Conservation (phyloP, 202 grass and related monocot genomes). For the Setaria viridis region DNA sequence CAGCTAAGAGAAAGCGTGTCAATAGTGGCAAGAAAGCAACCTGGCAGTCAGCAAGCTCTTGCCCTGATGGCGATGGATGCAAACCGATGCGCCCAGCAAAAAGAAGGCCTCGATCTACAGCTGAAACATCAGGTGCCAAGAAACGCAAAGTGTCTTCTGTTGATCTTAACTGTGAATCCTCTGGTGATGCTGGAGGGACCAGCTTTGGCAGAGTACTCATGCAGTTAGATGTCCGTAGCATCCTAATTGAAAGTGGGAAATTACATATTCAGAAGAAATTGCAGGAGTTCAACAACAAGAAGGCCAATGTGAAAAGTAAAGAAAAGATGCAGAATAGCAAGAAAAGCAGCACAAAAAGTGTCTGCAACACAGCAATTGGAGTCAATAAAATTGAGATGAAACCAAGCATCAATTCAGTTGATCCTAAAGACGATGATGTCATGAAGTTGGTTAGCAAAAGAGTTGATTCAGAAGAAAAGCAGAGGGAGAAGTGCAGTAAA, state of each 20-base stretch:
- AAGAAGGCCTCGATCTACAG: conserved; percentile 42
- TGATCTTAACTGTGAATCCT: conserved; percentile 41
- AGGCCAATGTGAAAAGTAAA: conserved; percentile 30
- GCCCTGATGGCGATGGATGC: conserved; percentile 28
- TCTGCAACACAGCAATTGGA: background rate
- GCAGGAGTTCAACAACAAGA: conserved; percentile 45
- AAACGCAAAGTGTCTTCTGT: conserved; percentile 35
- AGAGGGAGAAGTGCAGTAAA: conserved; percentile 25
- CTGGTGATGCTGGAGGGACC: conserved; percentile 27
- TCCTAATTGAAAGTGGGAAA: conserved; percentile 50
- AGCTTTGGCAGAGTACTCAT: conserved; percentile 37
- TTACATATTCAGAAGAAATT: conserved; percentile 47
- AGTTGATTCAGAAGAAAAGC: conserved; percentile 42
- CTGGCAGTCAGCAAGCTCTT: conserved; percentile 18
- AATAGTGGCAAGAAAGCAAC: conserved; percentile 26
- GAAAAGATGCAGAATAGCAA: conserved; percentile 18
- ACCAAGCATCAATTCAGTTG: conserved; percentile 18
- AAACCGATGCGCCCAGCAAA: conserved; percentile 30
- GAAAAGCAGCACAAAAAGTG: conserved; percentile 28
- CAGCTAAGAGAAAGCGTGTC: conserved; percentile 39
- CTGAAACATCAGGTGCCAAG: conserved; percentile 44
- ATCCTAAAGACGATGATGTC: conserved; percentile 27
- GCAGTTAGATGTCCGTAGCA: conserved; percentile 46
- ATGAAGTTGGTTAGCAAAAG: conserved; percentile 23
- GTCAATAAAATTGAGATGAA: conserved; percentile 24